phyloP scores from a whole-genome alignment of 208 protist species.

The Plasmodiophora brassicae region DNA sequence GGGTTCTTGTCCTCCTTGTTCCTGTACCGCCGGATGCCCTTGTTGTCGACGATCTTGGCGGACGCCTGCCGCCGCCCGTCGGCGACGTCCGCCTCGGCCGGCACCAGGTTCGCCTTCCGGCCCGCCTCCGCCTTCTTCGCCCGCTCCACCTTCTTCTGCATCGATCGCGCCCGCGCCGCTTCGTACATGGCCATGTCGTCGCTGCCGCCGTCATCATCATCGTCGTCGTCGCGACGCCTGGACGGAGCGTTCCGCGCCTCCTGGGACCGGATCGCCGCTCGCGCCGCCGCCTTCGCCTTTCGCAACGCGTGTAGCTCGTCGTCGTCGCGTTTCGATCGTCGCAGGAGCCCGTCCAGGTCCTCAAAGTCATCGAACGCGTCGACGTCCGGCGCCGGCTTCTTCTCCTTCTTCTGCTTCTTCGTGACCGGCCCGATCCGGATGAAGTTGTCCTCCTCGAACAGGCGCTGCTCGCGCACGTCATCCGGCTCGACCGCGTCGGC shows the following conservation, averaged over 20 bases:
- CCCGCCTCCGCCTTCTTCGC: not conserved
- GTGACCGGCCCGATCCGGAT: not conserved
- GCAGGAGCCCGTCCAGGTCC: not conserved
- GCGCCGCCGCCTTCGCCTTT: not conserved
- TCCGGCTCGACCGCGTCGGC: not conserved
- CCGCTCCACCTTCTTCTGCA: not conserved
- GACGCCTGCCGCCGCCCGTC: not conserved
- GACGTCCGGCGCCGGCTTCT: not conserved
- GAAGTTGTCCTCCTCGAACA: conserved; percentile 31
- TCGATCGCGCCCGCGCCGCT: no score
- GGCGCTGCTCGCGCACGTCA: not conserved
- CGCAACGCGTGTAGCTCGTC: not conserved
- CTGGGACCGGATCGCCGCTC: not conserved
- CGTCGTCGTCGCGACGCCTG: not conserved
- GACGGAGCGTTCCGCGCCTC: not conserved
- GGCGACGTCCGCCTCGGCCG: not conserved
- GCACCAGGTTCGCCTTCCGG: not conserved
- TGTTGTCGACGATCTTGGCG: conserved; percentile 14
- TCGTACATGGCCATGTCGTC: not conserved
- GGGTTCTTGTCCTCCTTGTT: conserved; percentile 31
- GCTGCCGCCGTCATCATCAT: not conserved
- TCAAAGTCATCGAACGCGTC: conserved; percentile 5
- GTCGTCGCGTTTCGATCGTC: not conserved
- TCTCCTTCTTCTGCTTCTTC: not conserved
- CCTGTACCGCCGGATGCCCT: not conserved